A percentile compares a stretch with the other conserved stretches of the same genome.
Conservation (phyloP, 225 moss, liverwort and hornwort species). For the Polytrichum commune region DNA sequence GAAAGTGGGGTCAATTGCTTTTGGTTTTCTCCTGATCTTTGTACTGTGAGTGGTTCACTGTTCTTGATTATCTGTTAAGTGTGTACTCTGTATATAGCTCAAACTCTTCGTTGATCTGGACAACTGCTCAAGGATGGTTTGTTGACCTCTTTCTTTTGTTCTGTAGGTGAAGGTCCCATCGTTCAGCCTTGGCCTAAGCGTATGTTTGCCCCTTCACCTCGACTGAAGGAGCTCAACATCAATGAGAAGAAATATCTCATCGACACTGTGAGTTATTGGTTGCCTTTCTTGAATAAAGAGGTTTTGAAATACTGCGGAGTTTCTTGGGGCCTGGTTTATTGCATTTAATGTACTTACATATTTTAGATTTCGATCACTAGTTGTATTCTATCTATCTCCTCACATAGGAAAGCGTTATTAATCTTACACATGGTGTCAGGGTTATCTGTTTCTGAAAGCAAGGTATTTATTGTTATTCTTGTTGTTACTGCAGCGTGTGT, state of each 20-base stretch:
- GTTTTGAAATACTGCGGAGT: not conserved
- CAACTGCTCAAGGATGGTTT: too few species aligned
- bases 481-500: constrained; percentile 52
- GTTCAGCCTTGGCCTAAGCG: constrained; percentile 84
- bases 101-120: too few species aligned
- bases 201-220: constrained; percentile 58
- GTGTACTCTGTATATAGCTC: too few species aligned
- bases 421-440: not conserved
- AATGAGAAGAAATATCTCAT: constrained; percentile 50
- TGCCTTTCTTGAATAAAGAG: not conserved
- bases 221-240: constrained; percentile 68
- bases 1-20: too few species aligned
- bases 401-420: not conserved
- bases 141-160: too few species aligned
- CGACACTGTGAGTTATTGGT: constrained; percentile 60
- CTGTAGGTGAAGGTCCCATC: constrained; percentile 42
- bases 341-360: not conserved
- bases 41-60: too few species aligned
- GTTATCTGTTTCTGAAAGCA: not conserved
- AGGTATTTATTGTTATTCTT: not conserved
- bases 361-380: not conserved
- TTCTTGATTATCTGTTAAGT: too few species aligned
- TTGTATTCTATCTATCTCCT: not conserved
- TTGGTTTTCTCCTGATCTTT: too few species aligned
- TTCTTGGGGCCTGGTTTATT: not conserved